phyloP scores from a whole-genome alignment of 2,329 filamentous ascomycete species.

The Tolypocladium capitatum region DNA sequence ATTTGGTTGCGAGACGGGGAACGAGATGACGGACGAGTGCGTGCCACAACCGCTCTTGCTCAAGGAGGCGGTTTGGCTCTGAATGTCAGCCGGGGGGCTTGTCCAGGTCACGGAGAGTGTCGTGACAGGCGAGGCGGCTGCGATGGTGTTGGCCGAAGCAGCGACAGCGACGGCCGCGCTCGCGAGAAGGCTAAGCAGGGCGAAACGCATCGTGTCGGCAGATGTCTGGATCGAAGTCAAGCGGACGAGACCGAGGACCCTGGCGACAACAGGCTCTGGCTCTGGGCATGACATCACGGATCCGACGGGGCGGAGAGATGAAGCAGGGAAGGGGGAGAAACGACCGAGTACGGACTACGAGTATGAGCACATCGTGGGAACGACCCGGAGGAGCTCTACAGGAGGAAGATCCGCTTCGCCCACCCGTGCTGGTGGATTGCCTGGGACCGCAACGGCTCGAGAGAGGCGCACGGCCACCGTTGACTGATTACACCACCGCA shows the following conservation, averaged over 20 bases:
- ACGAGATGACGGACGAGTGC: not conserved
- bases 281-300: not conserved
- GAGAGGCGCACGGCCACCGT: no score
- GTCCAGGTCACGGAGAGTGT: conserved; percentile 1
- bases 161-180: conserved; percentile 6
- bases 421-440: not conserved
- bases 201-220: conserved; percentile 7
- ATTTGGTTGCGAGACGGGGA: not conserved
- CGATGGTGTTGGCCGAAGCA: conserved; percentile 4
- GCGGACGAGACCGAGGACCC: not conserved
- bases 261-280: not conserved
- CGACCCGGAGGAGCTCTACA: not conserved
- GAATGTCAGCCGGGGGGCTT: not conserved
- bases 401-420: not conserved
- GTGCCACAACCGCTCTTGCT: not conserved
- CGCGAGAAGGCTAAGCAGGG: conserved; percentile 5
- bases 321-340: not conserved
- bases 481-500: not conserved
- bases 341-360: no score
- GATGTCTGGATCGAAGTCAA: not conserved
- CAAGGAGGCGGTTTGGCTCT: not conserved
- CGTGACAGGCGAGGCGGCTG: conserved; percentile 2
- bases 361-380: not conserved
- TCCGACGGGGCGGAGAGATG: not conserved
- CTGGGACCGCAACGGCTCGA: no score